phyloP scores from a whole-genome alignment of 2,329 filamentous ascomycete genomes.

The Stylonectria norvegica region DNA sequence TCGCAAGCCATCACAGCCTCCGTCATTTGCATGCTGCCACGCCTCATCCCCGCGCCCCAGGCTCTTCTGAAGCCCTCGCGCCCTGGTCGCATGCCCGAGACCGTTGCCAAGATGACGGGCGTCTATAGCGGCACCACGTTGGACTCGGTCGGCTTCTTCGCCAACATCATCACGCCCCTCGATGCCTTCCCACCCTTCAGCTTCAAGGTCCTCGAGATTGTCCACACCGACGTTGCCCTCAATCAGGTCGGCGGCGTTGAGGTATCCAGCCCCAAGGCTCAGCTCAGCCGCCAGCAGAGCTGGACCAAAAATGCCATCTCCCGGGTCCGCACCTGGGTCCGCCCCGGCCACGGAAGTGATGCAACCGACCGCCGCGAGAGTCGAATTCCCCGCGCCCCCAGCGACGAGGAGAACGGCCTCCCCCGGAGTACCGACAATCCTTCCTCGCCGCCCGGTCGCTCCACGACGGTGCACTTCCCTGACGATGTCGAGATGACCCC shows the following conservation, averaged over 20 bases:
- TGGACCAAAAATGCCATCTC: too few relatives aligned
- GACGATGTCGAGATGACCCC: conserved; percentile 1
- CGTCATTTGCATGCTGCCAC: conserved; percentile 54
- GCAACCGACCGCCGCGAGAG: conserved; percentile 1
- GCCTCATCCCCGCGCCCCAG: conserved; percentile 61
- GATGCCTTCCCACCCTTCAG: conserved; percentile 46
- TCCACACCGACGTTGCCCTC: conserved; percentile 39
- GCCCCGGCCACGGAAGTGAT: conserved; percentile 3
- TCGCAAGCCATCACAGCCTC: conserved; percentile 58
- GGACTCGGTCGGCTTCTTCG: conserved; percentile 58
- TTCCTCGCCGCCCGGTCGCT: conserved; percentile 4
- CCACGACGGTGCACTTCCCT: conserved; percentile 8
- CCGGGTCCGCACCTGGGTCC: conserved; percentile 8
- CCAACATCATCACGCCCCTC: conserved; percentile 57
- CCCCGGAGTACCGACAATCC: conserved; percentile 8
- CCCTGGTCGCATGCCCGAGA: conserved; percentile 53
- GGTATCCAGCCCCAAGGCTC: conserved; percentile 2
- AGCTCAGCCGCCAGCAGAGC: conserved; percentile 4
- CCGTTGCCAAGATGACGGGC: conserved; percentile 53
- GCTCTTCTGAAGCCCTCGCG: conserved; percentile 56
- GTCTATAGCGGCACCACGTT: conserved; percentile 55
- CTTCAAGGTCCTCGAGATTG: conserved; percentile 49
- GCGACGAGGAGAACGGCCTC: conserved; percentile 11
- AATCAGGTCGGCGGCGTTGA: conserved; percentile 12
- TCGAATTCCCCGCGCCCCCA: conserved; percentile 11